phyloP scores from a whole-genome alignment of 106 monocot species.

The Vanilla planifolia region DNA sequence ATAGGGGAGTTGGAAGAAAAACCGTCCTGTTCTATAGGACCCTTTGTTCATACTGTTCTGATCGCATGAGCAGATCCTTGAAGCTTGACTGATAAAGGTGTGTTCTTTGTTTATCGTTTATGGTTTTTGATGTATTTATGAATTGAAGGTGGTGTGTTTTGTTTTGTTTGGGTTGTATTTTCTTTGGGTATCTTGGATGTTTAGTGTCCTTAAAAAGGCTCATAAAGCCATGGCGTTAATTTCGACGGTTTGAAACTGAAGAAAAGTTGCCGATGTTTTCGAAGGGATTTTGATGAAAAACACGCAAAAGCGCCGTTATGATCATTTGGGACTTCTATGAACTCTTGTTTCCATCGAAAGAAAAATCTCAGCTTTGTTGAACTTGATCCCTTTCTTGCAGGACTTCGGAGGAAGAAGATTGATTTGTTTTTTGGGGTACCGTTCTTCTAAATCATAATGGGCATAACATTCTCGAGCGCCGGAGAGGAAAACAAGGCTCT shows the following conservation, averaged over 20 bases:
- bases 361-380: no score
- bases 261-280: no score
- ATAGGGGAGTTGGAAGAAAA: not conserved
- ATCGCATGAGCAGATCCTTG: not conserved
- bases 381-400: not conserved
- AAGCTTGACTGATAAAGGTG: slow-evolving; percentile 1
- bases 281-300: not conserved
- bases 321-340: not conserved
- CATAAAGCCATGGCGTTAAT: no score
- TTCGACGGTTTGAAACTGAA: no score
- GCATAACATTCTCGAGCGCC: not conserved
- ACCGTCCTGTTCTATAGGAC: not conserved
- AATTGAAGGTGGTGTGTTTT: not conserved
- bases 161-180: not conserved
- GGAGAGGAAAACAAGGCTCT: not conserved
- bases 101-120: not conserved
- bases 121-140: not conserved
- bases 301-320: not conserved
- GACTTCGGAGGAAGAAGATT: not conserved
- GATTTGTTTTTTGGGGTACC: no score
- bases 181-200: not conserved
- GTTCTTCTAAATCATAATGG: not conserved
- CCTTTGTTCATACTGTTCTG: not conserved
- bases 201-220: no score
- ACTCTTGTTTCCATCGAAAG: not conserved